Evolutionary conservation across 192 early-diverging fungal species (phyloP).

Genomic region (Linnemannia zychae): DNA sequence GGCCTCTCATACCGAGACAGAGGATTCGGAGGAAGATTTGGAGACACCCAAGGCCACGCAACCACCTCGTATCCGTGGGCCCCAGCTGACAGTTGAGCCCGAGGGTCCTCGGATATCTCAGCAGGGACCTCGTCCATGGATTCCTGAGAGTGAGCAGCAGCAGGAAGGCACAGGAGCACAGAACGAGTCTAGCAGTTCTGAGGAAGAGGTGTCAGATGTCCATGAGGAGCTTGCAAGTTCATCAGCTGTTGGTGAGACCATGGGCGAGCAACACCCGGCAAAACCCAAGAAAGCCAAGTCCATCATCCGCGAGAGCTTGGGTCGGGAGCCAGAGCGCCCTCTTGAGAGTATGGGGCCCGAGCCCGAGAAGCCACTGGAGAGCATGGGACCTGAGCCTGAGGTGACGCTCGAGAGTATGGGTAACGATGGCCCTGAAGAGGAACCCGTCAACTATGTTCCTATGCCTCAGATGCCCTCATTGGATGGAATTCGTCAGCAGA

Average conservation of each 20-base stretch:
- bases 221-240: conserved; percentile 37
- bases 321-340: conserved; percentile 39
- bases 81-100: conserved; percentile 17
- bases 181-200: background rate
- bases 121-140: conserved; percentile 52
- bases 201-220: conserved; percentile 16
- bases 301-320: conserved; percentile 29
- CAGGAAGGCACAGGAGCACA: conserved; percentile 1
- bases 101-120: conserved; percentile 35
- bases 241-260: conserved; percentile 27
- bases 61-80: conserved; percentile 37
- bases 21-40: conserved; percentile 34
- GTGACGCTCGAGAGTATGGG: conserved; percentile 47
- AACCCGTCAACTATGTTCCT: conserved; percentile 19
- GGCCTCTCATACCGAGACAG: conserved; percentile 3
- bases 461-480: conserved; percentile 49
- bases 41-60: conserved; percentile 39
- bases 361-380: conserved; percentile 40
- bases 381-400: conserved; percentile 52
- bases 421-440: conserved; percentile 33
- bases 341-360: conserved; percentile 54
- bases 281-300: background rate
- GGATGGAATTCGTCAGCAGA: conserved; percentile 47
- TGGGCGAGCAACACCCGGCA: conserved; percentile 22
- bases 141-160: conserved; percentile 14